Conservation (phyloP, 2,329 filamentous ascomycete species). For the Elsinoe perseae region DNA sequence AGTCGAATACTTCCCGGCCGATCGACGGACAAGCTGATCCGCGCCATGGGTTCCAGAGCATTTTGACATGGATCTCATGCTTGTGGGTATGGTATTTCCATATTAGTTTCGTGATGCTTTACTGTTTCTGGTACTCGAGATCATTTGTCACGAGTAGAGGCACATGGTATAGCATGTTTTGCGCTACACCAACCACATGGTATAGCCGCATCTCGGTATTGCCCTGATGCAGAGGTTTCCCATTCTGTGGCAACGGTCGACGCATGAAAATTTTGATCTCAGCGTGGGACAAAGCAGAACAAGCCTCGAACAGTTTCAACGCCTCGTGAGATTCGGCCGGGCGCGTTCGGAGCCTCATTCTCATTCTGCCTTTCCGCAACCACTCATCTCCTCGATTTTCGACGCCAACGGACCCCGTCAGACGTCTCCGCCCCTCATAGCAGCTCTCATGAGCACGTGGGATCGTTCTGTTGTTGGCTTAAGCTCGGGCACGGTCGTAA, state of each 20-base stretch:
- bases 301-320: slow-evolving; percentile 15
- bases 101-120: slow-evolving; percentile 1
- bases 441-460: slow-evolving; percentile 3
- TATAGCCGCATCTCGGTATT: background rate
- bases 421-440: background rate
- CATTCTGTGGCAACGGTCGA: background rate
- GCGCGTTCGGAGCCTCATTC: background rate
- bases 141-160: background rate
- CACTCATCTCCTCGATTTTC: background rate
- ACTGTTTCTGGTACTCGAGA: background rate
- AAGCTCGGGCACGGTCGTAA: background rate
- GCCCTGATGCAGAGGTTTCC: background rate
- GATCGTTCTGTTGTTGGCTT: background rate
- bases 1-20: background rate
- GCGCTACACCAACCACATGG: background rate
- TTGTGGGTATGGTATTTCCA: background rate
- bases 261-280: background rate
- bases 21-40: background rate
- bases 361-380: background rate
- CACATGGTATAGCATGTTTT: background rate
- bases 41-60: background rate
- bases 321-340: background rate
- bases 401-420: background rate
- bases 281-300: slow-evolving; percentile 3
- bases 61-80: background rate